Evolutionary conservation across 306 rosid species (phyloP).

Genomic region (Dalbergia cultrata): DNA sequence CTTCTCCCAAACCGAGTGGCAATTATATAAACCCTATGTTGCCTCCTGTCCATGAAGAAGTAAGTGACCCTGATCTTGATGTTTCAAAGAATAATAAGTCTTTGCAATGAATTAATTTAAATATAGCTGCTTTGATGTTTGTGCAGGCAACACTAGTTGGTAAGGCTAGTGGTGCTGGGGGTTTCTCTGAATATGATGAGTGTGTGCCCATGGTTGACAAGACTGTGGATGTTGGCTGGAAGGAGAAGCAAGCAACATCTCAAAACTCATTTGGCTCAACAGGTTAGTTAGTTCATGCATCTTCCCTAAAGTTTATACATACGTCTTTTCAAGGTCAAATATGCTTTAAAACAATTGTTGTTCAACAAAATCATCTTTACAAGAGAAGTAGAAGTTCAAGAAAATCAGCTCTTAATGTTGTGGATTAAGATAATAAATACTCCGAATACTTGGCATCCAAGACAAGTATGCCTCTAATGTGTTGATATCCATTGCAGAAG

Average conservation of each 20-base stretch:
- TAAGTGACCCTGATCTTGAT: slow-evolving; percentile 50
- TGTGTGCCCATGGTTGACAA: slow-evolving; percentile 79
- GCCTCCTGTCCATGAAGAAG: slow-evolving; percentile 83
- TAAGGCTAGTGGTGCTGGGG: slow-evolving; percentile 45
- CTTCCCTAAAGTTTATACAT: not conserved
- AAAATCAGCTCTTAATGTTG: not conserved
- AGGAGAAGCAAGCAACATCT: slow-evolving; percentile 47
- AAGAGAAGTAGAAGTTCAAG: not conserved
- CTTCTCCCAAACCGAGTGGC: slow-evolving; percentile 72
- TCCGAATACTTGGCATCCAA: slow-evolving; percentile 15
- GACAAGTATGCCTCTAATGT: slow-evolving; percentile 14
- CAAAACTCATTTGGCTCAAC: slow-evolving; percentile 44
- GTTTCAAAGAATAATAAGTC: slow-evolving; percentile 21
- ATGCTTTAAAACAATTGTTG: no score
- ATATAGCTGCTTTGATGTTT: slow-evolving; percentile 39
- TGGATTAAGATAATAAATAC: not conserved
- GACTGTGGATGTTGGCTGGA: slow-evolving; percentile 62
- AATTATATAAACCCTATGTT: slow-evolving; percentile 60
- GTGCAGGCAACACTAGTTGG: slow-evolving; percentile 62
- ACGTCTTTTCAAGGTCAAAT: no score
- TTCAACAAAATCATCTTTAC: no score
- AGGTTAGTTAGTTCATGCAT: slow-evolving; percentile 55
- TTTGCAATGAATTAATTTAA: slow-evolving; percentile 1
- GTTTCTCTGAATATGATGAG: slow-evolving; percentile 58
- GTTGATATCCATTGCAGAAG: slow-evolving; percentile 56